Percentiles rank a stretch among this genome's conserved stretches.
These are phyloP conservation scores for Balamuthia mandrillaris DNA, from an alignment of 208 protist genomes.

Conservation along the genomic window DNA sequence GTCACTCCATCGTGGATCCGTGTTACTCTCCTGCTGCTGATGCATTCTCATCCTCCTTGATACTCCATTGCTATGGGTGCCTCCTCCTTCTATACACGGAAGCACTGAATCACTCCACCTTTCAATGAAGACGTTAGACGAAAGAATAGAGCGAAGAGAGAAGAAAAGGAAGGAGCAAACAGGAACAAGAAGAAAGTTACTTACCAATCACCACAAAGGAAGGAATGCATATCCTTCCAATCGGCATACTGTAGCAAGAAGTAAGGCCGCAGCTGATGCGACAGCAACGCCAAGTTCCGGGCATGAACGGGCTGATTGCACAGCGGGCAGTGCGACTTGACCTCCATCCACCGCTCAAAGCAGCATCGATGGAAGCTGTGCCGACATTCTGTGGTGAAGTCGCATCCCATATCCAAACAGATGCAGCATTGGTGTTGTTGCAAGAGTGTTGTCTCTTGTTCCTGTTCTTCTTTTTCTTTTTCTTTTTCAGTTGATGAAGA, in stretches of 20 bases:
- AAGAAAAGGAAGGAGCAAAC: no score
- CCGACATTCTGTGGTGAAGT: neutral
- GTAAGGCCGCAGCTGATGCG: neutral
- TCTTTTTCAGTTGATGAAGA: no score
- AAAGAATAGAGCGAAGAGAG: no score
- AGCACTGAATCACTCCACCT: no score
- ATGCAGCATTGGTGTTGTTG: neutral
- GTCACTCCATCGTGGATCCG: no score
- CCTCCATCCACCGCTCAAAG: neutral
- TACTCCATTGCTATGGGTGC: no score
- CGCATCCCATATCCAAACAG: neutral
- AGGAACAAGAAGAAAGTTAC: neutral
- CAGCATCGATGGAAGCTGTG: neutral
- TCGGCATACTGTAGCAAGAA: conserved; percentile 15
- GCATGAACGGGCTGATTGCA: neutral
- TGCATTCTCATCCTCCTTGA: no score
- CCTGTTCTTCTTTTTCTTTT: no score
- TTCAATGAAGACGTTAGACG: no score
- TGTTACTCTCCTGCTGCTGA: no score
- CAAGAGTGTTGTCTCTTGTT: neutral
- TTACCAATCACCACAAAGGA: conserved; percentile 10
- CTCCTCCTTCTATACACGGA: no score
- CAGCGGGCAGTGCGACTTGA: conserved; percentile 6
- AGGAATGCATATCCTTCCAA: neutral
- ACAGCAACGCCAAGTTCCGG: neutral